Evolutionary conservation across 148 eudicot genomes (phyloP).

Genomic region (Persicaria maculosa): DNA sequence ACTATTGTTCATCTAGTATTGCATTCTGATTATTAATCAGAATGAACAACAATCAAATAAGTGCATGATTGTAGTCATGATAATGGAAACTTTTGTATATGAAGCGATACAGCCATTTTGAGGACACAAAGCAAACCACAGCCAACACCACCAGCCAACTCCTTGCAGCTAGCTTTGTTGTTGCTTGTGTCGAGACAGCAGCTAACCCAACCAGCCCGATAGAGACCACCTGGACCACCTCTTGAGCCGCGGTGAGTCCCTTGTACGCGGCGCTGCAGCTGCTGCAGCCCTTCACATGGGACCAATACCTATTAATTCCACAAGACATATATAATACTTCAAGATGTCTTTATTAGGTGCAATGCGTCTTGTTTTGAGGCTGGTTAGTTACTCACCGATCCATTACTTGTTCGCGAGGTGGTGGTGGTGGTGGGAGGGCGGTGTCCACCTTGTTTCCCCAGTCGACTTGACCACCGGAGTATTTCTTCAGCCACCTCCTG

Average conservation of each 20-base stretch:
- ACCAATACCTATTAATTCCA: conserved; percentile 62
- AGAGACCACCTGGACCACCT: conserved; percentile 38
- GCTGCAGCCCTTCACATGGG: conserved; percentile 55
- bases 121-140: conserved; percentile 49
- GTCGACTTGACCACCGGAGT: conserved; percentile 50
- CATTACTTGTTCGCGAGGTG: conserved; percentile 64
- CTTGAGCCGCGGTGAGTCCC: conserved; percentile 39
- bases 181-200: conserved; percentile 39
- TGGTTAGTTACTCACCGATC: conserved; percentile 40
- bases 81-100: conserved; percentile 61
- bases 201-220: conserved; percentile 40
- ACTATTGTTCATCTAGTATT: too few relatives aligned
- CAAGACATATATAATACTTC: neutral
- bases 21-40: neutral
- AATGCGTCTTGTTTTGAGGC: neutral
- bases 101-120: conserved; percentile 63
- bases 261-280: conserved; percentile 64
- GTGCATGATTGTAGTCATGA: conserved; percentile 77
- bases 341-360: neutral
- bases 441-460: conserved; percentile 49
- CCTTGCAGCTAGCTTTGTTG: conserved; percentile 23
- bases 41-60: conserved; percentile 19
- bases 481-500: conserved; percentile 72
- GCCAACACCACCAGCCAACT: conserved; percentile 33
- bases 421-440: conserved; percentile 51